Evolutionary conservation across 768 basidiomycete genomes (phyloP).

Genomic region (Boletus rubescentipes): DNA sequence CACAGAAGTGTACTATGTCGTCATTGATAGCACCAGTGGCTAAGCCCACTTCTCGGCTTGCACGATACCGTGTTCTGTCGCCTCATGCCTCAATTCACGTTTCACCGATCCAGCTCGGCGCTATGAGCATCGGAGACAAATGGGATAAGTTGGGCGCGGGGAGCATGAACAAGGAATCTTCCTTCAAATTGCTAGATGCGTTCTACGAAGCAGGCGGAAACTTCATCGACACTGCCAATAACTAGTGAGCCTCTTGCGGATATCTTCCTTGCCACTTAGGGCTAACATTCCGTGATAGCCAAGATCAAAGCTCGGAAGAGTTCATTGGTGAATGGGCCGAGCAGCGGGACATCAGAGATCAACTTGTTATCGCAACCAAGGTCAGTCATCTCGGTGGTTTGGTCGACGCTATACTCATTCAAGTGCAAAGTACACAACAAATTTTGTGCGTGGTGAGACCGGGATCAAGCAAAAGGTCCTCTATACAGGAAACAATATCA

Average conservation of each 20-base stretch:
- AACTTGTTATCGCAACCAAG: too few species aligned
- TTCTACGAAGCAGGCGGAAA: conserved; percentile 49
- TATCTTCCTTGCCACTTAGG: background rate
- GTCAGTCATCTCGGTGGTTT: background rate
- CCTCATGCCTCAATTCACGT: conserved; percentile 38
- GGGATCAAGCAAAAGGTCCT: conserved; percentile 24
- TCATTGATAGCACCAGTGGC: conserved; percentile 12
- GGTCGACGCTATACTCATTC: conserved; percentile 7
- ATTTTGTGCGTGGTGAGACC: conserved; percentile 13
- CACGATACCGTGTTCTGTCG: conserved; percentile 36
- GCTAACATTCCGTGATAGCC: conserved; percentile 26
- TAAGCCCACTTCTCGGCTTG: conserved; percentile 31
- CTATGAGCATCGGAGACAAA: conserved; percentile 43
- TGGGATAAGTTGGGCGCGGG: conserved; percentile 41
- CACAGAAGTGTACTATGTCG: too few species aligned
- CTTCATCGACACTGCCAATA: conserved; percentile 49
- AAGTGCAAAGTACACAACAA: conserved; percentile 15
- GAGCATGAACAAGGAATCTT: too few species aligned
- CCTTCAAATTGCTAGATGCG: too few species aligned
- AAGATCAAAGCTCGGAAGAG: conserved; percentile 57
- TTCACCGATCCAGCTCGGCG: conserved; percentile 45
- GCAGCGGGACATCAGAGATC: too few species aligned
- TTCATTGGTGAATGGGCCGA: too few species aligned
- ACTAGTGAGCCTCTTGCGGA: conserved; percentile 34
- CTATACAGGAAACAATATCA: conserved; percentile 38